Conservation (phyloP, 495 filamentous ascomycete species). For the Hypoxylon crocopeplum region DNA sequence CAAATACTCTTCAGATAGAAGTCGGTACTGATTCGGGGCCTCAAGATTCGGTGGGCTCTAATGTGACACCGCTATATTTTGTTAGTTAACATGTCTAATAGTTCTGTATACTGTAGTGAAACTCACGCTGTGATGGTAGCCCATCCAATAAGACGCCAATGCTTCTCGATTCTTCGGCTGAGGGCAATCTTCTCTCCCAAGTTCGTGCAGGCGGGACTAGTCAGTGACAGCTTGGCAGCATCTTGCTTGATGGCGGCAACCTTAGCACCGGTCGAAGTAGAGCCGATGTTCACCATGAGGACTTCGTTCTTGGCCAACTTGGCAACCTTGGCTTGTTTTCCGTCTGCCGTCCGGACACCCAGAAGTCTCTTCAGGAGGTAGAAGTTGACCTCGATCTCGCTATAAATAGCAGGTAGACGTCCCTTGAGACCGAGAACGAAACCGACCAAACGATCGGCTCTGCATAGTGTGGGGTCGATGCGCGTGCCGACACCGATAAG, state of each 20-base stretch:
- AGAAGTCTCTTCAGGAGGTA: conserved; percentile 92
- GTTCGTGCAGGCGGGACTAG: conserved; percentile 42
- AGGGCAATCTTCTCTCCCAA: conserved; percentile 90
- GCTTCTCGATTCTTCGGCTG: conserved; percentile 95
- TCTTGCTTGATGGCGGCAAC: conserved; percentile 96
- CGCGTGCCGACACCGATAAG: conserved; percentile 97
- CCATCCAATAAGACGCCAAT: conserved; percentile 98
- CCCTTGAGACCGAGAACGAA: conserved; percentile 97
- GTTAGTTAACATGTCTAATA: conserved; percentile 11
- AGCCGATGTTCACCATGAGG: conserved; percentile 99
- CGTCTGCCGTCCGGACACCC: conserved; percentile 96
- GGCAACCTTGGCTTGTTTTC: conserved; percentile 98
- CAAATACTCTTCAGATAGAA: background rate
- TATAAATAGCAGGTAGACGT: conserved; percentile 90
- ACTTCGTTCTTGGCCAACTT: conserved; percentile 98
- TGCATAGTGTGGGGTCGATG: conserved; percentile 95
- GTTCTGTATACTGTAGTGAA: too few species aligned
- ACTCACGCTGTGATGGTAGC: conserved; percentile 74
- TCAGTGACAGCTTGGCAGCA: conserved; percentile 80
- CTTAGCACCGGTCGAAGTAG: conserved; percentile 93
- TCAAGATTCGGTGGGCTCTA: conserved; percentile 47
- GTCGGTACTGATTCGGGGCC: background rate
- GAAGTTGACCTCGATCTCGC: conserved; percentile 98
- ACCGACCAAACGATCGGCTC: conserved; percentile 97
- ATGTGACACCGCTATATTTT: conserved; percentile 43